Evolutionary conservation across 2,329 filamentous ascomycete species (phyloP).

Genomic region (Rhynchosporium agropyri): DNA sequence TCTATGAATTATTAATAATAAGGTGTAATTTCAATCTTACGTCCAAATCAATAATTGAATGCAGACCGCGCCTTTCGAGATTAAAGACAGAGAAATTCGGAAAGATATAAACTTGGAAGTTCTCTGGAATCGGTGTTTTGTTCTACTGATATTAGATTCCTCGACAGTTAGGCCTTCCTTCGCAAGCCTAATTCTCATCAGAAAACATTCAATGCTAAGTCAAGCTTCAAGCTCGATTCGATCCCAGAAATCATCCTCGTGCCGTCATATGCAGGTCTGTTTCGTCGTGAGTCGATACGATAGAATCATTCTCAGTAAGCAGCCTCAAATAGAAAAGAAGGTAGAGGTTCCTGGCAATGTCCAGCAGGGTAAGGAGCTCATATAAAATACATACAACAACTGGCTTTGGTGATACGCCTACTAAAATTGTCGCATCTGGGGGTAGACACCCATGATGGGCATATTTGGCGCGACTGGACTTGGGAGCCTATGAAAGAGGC

Average conservation of each 20-base stretch:
- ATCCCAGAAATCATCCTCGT: conserved; percentile 2
- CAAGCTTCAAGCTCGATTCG: conserved; percentile 7
- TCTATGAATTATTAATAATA: too few relatives aligned
- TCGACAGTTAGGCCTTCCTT: neutral
- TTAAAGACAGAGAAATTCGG: too few relatives aligned
- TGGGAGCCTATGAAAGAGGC: conserved; percentile 69
- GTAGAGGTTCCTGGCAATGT: conserved; percentile 17
- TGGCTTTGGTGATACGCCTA: neutral
- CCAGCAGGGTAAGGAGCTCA: conserved; percentile 24
- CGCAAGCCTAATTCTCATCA: neutral
- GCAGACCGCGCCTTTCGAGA: too few relatives aligned
- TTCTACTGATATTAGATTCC: conserved; percentile 4
- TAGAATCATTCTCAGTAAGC: conserved; percentile 12
- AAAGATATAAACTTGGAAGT: too few relatives aligned
- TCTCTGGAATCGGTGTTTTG: too few relatives aligned
- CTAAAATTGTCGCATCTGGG: conserved; percentile 31
- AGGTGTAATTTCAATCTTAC: too few relatives aligned
- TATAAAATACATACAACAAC: neutral
- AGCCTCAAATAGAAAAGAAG: neutral
- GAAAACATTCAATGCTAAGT: conserved; percentile 7
- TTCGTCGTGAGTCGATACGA: conserved; percentile 14
- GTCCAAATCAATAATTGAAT: too few relatives aligned
- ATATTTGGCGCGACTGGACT: conserved; percentile 36
- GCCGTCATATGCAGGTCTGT: neutral
- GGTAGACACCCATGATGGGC: conserved; percentile 31